Conservation (phyloP, 768 basidiomycete genomes). For the Boletales sp. region DNA sequence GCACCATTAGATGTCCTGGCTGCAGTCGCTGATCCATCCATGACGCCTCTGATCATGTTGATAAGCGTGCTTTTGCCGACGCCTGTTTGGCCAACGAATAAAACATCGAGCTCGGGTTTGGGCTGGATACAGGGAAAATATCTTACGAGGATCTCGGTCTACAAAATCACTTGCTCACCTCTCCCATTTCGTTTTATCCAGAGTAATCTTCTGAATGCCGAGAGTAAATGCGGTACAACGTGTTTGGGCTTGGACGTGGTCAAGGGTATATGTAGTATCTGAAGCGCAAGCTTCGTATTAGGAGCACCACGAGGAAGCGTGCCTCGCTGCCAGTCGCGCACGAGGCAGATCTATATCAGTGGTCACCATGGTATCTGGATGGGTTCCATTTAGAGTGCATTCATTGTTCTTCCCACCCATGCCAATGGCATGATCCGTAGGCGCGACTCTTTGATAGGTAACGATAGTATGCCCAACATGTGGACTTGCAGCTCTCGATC, state of each 20-base stretch:
- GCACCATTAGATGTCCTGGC: conserved; percentile 19
- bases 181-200: conserved; percentile 9
- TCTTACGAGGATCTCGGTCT: conserved; percentile 1
- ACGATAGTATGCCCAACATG: too few species aligned
- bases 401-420: neutral
- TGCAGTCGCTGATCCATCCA: neutral
- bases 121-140: conserved; percentile 4
- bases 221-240: neutral
- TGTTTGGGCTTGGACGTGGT: conserved; percentile 2
- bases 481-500: too few species aligned
- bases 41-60: conserved; percentile 20
- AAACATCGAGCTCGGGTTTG: conserved; percentile 9
- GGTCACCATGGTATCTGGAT: conserved; percentile 2
- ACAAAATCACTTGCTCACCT: conserved; percentile 12
- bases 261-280: neutral
- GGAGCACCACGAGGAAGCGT: neutral
- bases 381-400: conserved; percentile 4
- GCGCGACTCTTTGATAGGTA: too few species aligned
- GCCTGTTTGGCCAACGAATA: conserved; percentile 25
- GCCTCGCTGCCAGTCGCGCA: neutral
- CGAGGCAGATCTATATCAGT: conserved; percentile 27
- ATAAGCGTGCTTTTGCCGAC: conserved; percentile 24
- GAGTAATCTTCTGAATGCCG: neutral
- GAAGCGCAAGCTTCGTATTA: neutral
- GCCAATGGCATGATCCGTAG: too few species aligned